phyloP scores from a whole-genome alignment of 805 yeast genomes.

The Saccharomycopsis selenospora region DNA sequence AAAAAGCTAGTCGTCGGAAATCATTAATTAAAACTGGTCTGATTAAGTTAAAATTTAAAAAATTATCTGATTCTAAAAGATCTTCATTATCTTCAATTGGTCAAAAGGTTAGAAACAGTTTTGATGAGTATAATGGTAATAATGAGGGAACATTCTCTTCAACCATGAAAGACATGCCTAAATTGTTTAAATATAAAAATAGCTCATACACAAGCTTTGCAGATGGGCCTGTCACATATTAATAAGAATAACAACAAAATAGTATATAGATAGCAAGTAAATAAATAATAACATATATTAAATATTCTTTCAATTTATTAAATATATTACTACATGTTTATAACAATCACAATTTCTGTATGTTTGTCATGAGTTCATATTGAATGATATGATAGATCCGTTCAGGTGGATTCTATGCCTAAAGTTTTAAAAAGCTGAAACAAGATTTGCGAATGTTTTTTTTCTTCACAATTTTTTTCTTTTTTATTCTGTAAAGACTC shows the following conservation, averaged over 20 bases:
- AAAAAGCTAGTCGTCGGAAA: not conserved
- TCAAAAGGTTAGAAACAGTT: not conserved
- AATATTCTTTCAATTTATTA: no score
- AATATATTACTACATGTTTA: no score
- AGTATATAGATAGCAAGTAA: no score
- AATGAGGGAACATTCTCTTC: not conserved
- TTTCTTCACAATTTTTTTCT: not conserved
- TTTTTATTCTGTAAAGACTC: no score
- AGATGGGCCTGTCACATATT: constrained; percentile 13
- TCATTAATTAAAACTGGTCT: not conserved
- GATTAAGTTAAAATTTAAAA: not conserved
- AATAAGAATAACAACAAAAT: no score
- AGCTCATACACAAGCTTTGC: constrained; percentile 8
- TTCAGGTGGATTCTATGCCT: no score
- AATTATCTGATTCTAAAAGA: not conserved
- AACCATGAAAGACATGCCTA: not conserved
- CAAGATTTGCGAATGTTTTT: constrained; percentile 2
- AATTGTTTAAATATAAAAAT: constrained; percentile 7
- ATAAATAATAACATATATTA: no score
- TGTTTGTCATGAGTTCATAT: no score
- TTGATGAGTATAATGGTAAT: not conserved
- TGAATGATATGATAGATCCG: no score
- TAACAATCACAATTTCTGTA: no score
- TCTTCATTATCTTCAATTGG: not conserved
- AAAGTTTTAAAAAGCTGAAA: no score